Evolutionary conservation across 805 yeast genomes (phyloP).

Genomic region (Myxozyma vanderwaltii): DNA sequence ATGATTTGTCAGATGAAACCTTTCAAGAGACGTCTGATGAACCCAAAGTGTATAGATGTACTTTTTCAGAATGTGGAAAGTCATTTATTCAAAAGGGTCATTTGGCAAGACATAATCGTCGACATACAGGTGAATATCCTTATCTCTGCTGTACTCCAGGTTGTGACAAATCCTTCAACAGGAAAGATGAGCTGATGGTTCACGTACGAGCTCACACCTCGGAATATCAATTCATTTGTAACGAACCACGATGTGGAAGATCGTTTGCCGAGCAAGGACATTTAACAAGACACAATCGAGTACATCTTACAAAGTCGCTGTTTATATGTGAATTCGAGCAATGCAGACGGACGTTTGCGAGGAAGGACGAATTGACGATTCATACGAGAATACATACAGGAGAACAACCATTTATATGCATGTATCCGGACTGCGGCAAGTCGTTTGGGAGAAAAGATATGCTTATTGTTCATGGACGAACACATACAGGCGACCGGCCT

Average conservation of each 20-base stretch:
- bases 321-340: conserved; percentile 60
- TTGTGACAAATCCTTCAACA: conserved; percentile 67
- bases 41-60: conserved; percentile 65
- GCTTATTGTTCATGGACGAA: conserved; percentile 77
- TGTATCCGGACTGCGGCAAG: conserved; percentile 61
- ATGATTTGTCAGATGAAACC: too few species aligned
- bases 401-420: conserved; percentile 80
- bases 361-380: conserved; percentile 64
- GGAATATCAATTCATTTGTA: conserved; percentile 46
- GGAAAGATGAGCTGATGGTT: conserved; percentile 75
- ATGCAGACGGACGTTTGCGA: conserved; percentile 51
- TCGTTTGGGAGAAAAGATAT: conserved; percentile 80
- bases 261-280: conserved; percentile 64
- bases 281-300: conserved; percentile 67
- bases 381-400: conserved; percentile 87
- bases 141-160: conserved; percentile 56
- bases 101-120: conserved; percentile 74
- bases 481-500: conserved; percentile 91
- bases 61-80: conserved; percentile 66
- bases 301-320: conserved; percentile 55
- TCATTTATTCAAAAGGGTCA: conserved; percentile 79
- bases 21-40: too few species aligned
- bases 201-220: conserved; percentile 51
- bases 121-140: conserved; percentile 79
- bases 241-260: conserved; percentile 66